phyloP scores from a whole-genome alignment of 2,329 filamentous ascomycete genomes.

The Trichocomaceae sp. region DNA sequence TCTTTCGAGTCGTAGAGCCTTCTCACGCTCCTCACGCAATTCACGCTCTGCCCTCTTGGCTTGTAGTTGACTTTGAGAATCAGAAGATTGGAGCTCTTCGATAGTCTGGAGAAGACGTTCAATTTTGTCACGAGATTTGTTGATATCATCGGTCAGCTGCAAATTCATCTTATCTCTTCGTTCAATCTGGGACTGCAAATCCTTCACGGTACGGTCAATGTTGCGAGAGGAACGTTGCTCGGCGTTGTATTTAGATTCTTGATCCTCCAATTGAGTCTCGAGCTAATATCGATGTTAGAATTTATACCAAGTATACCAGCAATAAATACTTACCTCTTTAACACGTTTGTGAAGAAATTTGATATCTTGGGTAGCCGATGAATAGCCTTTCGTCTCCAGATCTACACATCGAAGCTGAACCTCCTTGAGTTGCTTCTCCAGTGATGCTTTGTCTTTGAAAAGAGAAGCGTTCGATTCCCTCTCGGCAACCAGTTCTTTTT shows the following conservation, averaged over 20 bases:
- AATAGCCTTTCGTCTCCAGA: conserved; percentile 94
- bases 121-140: conserved; percentile 80
- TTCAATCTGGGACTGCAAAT: conserved; percentile 85
- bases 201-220: conserved; percentile 87
- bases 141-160: conserved; percentile 75
- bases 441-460: conserved; percentile 78
- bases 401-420: conserved; percentile 84
- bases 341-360: conserved; percentile 91
- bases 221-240: conserved; percentile 85
- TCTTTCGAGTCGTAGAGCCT: conserved; percentile 70
- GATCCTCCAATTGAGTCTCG: conserved; percentile 76
- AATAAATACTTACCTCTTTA: conserved; percentile 66
- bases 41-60: conserved; percentile 84
- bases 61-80: conserved; percentile 72
- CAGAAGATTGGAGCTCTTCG: conserved; percentile 84
- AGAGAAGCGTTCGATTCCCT: conserved; percentile 73
- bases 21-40: conserved; percentile 81
- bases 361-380: conserved; percentile 87
- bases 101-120: conserved; percentile 85
- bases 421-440: conserved; percentile 89
- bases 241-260: conserved; percentile 69
- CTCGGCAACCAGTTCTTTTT: conserved; percentile 84
- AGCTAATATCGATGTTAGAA: conserved; percentile 53
- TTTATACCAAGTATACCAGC: conserved; percentile 1
- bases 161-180: conserved; percentile 82